These are phyloP conservation scores for Phytopythium montanum DNA, from an alignment of 352 stramenopile genomes.

Conservation along the genomic window DNA sequence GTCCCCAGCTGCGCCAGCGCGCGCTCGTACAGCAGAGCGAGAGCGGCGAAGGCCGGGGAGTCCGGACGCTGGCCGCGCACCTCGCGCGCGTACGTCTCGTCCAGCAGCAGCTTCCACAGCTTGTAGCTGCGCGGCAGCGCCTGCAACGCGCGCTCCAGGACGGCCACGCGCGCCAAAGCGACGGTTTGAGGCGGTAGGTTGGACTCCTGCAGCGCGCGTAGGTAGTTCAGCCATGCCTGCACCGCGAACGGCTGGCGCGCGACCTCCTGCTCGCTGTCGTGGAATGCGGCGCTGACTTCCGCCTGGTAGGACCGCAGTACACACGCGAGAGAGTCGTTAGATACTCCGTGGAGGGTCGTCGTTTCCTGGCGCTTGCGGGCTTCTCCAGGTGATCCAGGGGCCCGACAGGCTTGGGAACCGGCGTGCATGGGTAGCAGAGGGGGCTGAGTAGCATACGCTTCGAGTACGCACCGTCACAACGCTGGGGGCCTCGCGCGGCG, in stretches of 20 bases:
- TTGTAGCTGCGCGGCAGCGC: constrained; percentile 93
- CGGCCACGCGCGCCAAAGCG: constrained; percentile 23
- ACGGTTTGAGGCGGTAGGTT: constrained; percentile 9
- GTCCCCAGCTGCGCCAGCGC: constrained; percentile 91
- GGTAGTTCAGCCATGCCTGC: constrained; percentile 77
- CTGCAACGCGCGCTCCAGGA: constrained; percentile 89
- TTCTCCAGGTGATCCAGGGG: not conserved
- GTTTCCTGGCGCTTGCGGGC: not conserved
- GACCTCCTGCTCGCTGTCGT: constrained; percentile 85
- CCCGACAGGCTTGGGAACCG: not conserved
- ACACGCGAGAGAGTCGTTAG: not conserved
- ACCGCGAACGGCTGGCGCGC: constrained; percentile 79
- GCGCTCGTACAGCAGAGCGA: constrained; percentile 81
- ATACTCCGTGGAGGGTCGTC: not conserved
- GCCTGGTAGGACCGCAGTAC: not conserved
- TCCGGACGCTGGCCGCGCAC: constrained; percentile 73
- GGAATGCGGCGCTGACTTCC: constrained; percentile 16
- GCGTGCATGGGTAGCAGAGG: not conserved
- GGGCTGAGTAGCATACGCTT: not conserved
- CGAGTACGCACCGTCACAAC: not conserved
- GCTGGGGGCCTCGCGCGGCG: not conserved
- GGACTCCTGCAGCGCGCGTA: constrained; percentile 23
- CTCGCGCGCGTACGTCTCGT: constrained; percentile 56
- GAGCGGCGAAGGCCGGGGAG: constrained; percentile 24
- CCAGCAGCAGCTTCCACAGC: constrained; percentile 91